Evolutionary conservation across 306 rosid species (phyloP), one percentile per base, ranked within the genome.

Genomic region (Arachis stenosperma): DNA sequence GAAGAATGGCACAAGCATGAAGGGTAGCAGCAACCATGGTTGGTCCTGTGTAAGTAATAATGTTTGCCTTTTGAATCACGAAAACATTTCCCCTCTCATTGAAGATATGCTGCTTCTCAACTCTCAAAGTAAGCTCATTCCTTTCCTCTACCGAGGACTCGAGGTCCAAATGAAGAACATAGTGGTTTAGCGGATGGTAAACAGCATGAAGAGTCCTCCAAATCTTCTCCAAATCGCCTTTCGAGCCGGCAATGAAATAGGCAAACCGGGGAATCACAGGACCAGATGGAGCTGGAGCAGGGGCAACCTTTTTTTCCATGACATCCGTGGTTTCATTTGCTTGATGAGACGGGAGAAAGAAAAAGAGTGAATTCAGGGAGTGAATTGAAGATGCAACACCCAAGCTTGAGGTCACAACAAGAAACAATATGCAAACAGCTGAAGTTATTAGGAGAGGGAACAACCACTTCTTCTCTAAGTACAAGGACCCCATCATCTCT

Each of bases 21-120:
- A 94, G 97, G 63, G 98, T 94, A 77, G 91, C 88, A 65, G 97
- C 84, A 50, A 94, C 92, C 99, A 94, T 91, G 1, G 96, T 94
- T 10, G 99, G 99, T 68, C 99, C 99, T 82, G 90, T 85, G 33
- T 94, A 94, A 64, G 99, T 94, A 43, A 94, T 92, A 96, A 94
- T 79, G 75, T 94, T 94, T 64, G 97, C 91, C 84, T 89, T 94
- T 47, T 73, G 60, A n/a, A 91, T 84, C 72, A 90, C 75, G 65
- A 78, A 87, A 53, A 94, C 99, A 71, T 94, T 94, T 55, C 96
- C 97, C 80, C 86, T 78, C 86, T 84, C 81, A 5, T 69, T 22
- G 59, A 91, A 94, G 12, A 94, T 57, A 6, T 88, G 85, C 61
- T 94, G 95, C 14, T 81, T 88, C 4, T 86, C 88, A 65, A 94